These are phyloP conservation scores for Phytophthora chlamydospora DNA, from an alignment of 352 stramenopile genomes.

Conservation along the genomic window DNA sequence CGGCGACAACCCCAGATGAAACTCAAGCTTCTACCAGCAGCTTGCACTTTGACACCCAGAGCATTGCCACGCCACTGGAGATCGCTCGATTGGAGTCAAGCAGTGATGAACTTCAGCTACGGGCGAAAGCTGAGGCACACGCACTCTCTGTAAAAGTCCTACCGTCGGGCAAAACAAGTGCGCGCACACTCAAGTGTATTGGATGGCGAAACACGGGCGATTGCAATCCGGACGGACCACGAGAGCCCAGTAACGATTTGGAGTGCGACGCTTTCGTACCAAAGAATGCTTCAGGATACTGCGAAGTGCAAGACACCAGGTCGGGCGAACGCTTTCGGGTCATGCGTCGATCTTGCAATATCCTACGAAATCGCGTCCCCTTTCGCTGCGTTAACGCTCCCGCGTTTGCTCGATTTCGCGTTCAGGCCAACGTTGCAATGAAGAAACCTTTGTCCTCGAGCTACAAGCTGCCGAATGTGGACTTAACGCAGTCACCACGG, in stretches of 20 bases:
- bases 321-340: constrained; percentile 38
- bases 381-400: constrained; percentile 50
- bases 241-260: constrained; percentile 21
- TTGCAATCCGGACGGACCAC: constrained; percentile 16
- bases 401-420: constrained; percentile 42
- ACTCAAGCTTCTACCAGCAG: not conserved
- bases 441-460: not conserved
- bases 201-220: constrained; percentile 25
- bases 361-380: constrained; percentile 28
- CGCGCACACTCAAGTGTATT: constrained; percentile 22
- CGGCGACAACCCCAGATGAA: not conserved
- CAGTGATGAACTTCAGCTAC: not conserved
- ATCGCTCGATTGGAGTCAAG: not conserved
- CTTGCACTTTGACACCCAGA: not conserved
- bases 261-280: constrained; percentile 25
- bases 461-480: constrained; percentile 2
- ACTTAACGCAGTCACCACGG: not conserved
- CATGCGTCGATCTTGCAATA: constrained; percentile 38
- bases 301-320: constrained; percentile 26
- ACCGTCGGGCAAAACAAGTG: constrained; percentile 13
- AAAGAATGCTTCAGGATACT: constrained; percentile 32
- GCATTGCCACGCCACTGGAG: not conserved
- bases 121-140: constrained; percentile 23
- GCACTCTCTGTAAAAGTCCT: constrained; percentile 33
- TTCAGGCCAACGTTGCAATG: constrained; percentile 27